Conservation (phyloP, 139 green algal species). For the Picochlorum sp. region DNA sequence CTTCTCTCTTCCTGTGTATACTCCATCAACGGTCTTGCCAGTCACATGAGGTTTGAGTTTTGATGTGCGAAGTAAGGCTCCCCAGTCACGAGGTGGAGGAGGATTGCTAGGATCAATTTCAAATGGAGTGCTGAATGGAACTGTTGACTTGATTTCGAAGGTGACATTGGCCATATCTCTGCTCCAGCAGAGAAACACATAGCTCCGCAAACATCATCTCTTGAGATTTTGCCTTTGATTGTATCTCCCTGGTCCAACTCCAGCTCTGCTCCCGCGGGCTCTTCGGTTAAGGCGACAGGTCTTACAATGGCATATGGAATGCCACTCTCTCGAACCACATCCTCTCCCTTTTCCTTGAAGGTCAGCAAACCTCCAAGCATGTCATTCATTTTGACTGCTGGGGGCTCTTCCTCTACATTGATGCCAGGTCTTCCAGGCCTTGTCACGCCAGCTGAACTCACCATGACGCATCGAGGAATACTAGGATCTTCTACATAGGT, state of each 20-base stretch:
- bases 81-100: conserved; percentile 38
- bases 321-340: conserved; percentile 60
- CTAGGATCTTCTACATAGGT: conserved; percentile 38
- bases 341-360: conserved; percentile 82
- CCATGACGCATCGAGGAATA: conserved; percentile 46
- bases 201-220: conserved; percentile 79
- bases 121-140: conserved; percentile 70
- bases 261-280: conserved; percentile 56
- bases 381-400: conserved; percentile 84
- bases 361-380: conserved; percentile 80
- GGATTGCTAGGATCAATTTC: conserved; percentile 4
- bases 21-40: conserved; percentile 58
- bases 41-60: conserved; percentile 47
- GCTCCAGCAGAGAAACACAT: conserved; percentile 54
- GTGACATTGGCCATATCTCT: conserved; percentile 46
- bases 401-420: conserved; percentile 46
- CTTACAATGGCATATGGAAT: conserved; percentile 69
- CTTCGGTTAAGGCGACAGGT: conserved; percentile 73
- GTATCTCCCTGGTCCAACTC: conserved; percentile 77
- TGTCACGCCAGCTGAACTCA: conserved; percentile 70
- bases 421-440: conserved; percentile 64
- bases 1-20: conserved; percentile 47
- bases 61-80: conserved; percentile 18
- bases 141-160: conserved; percentile 80
- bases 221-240: conserved; percentile 41